These are phyloP conservation scores for Termitomyces titanicus DNA, from an alignment of 768 basidiomycete genomes.

Conservation along the genomic window DNA sequence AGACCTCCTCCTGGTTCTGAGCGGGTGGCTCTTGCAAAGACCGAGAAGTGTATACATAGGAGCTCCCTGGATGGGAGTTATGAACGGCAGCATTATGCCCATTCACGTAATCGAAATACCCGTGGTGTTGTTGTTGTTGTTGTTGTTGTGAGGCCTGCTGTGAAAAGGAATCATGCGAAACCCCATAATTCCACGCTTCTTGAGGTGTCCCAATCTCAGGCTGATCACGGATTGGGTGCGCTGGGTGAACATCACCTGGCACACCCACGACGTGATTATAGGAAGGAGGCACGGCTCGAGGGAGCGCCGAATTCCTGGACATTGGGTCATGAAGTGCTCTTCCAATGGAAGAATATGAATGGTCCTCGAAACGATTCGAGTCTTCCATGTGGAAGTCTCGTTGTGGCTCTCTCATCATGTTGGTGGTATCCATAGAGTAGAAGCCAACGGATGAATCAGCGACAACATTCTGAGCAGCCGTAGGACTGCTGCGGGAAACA, in stretches of 20 bases:
- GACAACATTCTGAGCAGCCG: not conserved
- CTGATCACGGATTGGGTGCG: not conserved
- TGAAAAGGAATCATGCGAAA: not conserved
- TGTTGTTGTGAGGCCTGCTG: conserved; percentile 6
- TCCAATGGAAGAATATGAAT: conserved; percentile 8
- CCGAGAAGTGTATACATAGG: conserved; percentile 6
- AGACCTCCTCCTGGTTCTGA: conserved; percentile 33
- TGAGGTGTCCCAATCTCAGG: not conserved
- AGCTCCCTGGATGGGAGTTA: not conserved
- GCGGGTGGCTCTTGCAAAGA: conserved; percentile 9
- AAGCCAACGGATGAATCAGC: conserved; percentile 22
- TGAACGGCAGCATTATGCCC: not conserved
- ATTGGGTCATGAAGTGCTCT: conserved; percentile 7
- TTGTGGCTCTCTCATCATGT: not conserved
- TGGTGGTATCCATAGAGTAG: conserved; percentile 18
- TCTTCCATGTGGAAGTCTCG: conserved; percentile 12
- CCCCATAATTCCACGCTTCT: conserved; percentile 1
- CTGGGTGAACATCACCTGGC: not conserved
- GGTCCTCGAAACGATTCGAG: conserved; percentile 11
- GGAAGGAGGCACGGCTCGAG: not conserved
- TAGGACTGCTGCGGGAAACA: conserved; percentile 15
- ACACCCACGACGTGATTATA: not conserved
- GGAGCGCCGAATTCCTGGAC: not conserved
- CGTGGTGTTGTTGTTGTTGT: too few relatives aligned
- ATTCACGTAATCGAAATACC: conserved; percentile 7